Conservation (phyloP, 768 basidiomycete species). For the Pulveroboletus sp. region DNA sequence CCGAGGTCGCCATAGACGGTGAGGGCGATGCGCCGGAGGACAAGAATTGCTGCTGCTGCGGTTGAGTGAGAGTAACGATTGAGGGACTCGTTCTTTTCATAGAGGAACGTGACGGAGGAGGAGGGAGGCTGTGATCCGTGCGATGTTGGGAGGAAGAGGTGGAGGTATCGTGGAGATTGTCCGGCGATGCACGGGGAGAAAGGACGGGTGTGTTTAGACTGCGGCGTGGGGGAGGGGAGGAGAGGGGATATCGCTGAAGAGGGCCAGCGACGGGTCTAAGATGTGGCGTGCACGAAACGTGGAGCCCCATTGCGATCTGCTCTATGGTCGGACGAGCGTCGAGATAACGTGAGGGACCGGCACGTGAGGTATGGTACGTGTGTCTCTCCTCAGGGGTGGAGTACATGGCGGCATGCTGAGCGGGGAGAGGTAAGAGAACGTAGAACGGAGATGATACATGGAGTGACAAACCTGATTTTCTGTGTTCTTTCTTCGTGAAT, state of each 20-base stretch:
- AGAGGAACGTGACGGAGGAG: slow-evolving; percentile 60
- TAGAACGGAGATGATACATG: neutral
- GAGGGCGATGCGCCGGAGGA: slow-evolving; percentile 21
- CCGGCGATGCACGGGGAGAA: slow-evolving; percentile 14
- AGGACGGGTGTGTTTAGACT: slow-evolving; percentile 26
- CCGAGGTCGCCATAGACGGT: slow-evolving; percentile 37
- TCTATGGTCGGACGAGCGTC: slow-evolving; percentile 60
- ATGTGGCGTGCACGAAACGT: slow-evolving; percentile 72
- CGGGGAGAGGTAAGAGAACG: slow-evolving; percentile 6
- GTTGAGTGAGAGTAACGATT: slow-evolving; percentile 17
- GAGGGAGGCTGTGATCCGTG: slow-evolving; percentile 36
- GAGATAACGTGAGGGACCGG: slow-evolving; percentile 34
- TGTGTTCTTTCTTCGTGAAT: slow-evolving; percentile 19
- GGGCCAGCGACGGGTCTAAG: slow-evolving; percentile 38
- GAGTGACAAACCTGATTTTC: slow-evolving; percentile 16
- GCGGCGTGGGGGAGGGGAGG: slow-evolving; percentile 15
- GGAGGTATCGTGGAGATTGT: slow-evolving; percentile 23
- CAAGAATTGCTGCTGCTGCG: slow-evolving; percentile 14
- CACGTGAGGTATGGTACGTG: slow-evolving; percentile 29
- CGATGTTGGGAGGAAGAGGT: slow-evolving; percentile 19
- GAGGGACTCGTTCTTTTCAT: slow-evolving; percentile 49
- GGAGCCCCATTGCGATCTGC: slow-evolving; percentile 79
- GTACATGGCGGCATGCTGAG: slow-evolving; percentile 35
- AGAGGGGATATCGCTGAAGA: slow-evolving; percentile 16
- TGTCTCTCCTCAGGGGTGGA: slow-evolving; percentile 40